Conservation (phyloP, 768 basidiomycete genomes). For the Bullera alba region DNA sequence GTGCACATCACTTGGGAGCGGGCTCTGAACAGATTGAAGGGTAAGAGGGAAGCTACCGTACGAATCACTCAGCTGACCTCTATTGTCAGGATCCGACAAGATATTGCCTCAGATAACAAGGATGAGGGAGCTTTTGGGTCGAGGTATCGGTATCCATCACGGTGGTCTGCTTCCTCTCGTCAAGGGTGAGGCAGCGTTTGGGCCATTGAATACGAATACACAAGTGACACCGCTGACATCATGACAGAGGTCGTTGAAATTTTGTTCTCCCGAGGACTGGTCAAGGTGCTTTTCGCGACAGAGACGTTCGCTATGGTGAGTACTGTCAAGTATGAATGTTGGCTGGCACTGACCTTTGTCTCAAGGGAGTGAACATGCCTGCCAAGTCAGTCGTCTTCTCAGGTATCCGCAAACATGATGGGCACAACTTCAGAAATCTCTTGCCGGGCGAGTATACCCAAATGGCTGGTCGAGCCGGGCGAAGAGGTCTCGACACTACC, state of each 20-base stretch:
- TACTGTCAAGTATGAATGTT: conserved; percentile 16
- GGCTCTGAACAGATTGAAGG: conserved; percentile 82
- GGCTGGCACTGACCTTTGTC: background rate
- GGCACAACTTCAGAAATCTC: conserved; percentile 65
- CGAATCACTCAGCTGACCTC: background rate
- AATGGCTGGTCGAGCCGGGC: conserved; percentile 97
- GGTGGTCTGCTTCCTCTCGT: conserved; percentile 93
- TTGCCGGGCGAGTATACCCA: conserved; percentile 76
- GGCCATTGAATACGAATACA: background rate
- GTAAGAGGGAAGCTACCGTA: conserved; percentile 48
- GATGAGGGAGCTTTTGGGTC: conserved; percentile 79
- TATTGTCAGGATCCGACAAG: conserved; percentile 70
- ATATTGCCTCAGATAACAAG: conserved; percentile 84
- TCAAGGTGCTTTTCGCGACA: conserved; percentile 94
- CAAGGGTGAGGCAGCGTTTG: conserved; percentile 81
- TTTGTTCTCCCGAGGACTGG: conserved; percentile 86
- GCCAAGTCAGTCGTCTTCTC: conserved; percentile 96
- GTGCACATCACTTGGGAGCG: conserved; percentile 91
- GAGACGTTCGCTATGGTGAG: conserved; percentile 97
- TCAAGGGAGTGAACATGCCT: conserved; percentile 97
- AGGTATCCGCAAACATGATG: conserved; percentile 89
- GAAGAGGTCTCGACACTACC: conserved; percentile 87
- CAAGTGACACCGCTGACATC: conserved; percentile 7
- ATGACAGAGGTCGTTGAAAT: conserved; percentile 77
- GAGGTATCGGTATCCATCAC: conserved; percentile 96